These are phyloP conservation scores for Madurella fahalii DNA, from an alignment of 2,329 filamentous ascomycete genomes.

Conservation along the genomic window DNA sequence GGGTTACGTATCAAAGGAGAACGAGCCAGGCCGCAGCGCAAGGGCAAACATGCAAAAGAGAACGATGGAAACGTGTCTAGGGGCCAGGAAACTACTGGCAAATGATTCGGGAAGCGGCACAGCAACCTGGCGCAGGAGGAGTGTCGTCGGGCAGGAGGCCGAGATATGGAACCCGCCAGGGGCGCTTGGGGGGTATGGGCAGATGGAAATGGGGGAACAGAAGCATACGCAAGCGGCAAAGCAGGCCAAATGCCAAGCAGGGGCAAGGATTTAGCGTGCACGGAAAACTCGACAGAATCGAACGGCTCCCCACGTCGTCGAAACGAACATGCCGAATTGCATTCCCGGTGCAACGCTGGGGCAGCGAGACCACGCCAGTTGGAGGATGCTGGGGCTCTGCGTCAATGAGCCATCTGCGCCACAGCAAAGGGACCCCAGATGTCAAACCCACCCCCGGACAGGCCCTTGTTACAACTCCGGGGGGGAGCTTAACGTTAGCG, in stretches of 20 bases:
- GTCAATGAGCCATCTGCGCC: constrained; percentile 3
- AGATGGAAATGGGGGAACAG: not conserved
- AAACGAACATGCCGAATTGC: constrained; percentile 8
- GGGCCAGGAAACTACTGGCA: constrained; percentile 12
- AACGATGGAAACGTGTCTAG: constrained; percentile 8
- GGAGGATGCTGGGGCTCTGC: constrained; percentile 13
- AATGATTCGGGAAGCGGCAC: constrained; percentile 18
- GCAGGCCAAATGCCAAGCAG: constrained; percentile 14
- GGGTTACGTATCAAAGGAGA: constrained; percentile 9
- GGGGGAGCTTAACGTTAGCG: no score
- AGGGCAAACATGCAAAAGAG: not conserved
- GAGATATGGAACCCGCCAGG: constrained; percentile 15
- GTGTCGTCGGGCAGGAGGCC: constrained; percentile 1
- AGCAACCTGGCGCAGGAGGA: constrained; percentile 6
- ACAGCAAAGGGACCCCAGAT: not conserved
- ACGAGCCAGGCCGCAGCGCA: not conserved
- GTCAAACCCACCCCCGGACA: no score
- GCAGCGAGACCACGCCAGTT: not conserved
- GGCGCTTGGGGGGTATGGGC: not conserved
- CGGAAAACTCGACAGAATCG: constrained; percentile 7
- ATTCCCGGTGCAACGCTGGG: not conserved
- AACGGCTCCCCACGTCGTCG: constrained; percentile 17
- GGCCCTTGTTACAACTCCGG: no score
- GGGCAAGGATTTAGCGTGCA: not conserved
- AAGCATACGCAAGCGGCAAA: constrained; percentile 5